Percentiles rank a stretch among this genome's conserved stretches.
Conservation (phyloP, 345 rosid species). For the Euphorbia tirucalli region DNA sequence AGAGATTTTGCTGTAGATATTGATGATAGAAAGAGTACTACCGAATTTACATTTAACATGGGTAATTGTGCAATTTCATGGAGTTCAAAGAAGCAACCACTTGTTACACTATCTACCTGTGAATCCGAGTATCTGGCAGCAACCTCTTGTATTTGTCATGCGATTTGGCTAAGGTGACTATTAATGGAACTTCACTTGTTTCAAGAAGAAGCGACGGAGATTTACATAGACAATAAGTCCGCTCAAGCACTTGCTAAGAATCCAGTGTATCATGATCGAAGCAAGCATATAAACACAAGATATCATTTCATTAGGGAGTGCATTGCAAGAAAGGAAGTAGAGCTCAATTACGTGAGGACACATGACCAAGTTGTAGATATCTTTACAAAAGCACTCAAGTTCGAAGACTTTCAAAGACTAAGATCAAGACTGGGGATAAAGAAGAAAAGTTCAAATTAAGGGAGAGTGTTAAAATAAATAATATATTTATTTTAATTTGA, state of each 20-base stretch:
- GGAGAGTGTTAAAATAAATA: background rate
- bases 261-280: background rate
- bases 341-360: background rate
- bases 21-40: background rate
- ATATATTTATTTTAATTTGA: background rate
- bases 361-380: background rate
- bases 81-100: background rate
- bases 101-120: background rate
- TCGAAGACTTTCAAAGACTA: background rate
- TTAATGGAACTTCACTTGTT: background rate
- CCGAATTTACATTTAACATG: background rate
- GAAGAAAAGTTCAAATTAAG: slow-evolving; percentile 1
- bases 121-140: background rate
- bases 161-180: background rate
- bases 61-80: slow-evolving; percentile 3
- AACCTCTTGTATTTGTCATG: background rate
- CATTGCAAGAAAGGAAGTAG: too few species aligned
- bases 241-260: background rate
- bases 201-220: background rate
- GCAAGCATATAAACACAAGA: background rate
- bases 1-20: background rate
- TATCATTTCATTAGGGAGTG: too few species aligned
- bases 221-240: background rate
- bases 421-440: background rate
- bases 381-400: background rate